Base-by-base conservation (phyloP, 768 basidiomycete genomes). In the Leccinum variicolor region DNA sequence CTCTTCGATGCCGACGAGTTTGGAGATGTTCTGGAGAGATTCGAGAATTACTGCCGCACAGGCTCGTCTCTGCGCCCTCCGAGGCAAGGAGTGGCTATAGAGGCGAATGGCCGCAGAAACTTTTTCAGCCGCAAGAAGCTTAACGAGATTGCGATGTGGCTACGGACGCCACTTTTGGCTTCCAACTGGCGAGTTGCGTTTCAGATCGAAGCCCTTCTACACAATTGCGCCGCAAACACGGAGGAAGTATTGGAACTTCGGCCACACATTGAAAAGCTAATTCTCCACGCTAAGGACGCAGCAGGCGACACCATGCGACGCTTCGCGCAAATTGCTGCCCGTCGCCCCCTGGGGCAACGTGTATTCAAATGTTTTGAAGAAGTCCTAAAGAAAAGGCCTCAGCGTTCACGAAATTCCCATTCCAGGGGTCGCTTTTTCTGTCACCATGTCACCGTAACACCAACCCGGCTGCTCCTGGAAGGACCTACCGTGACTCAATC, bases 401-500 rank as follows among this genome's bases (percentile, higher is more conserved):
- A 29, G 23, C 60, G 65, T 41, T 52, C 66, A 23, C 66, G 69
- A 45, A 14, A 51, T 51, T 55, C 75, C n/a, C 19, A 43, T 54
- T 66, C 75, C 15, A 50, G 66, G 11, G 76, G 80, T 5, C 73
- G 76, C 19, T 86, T 90, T 63, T 75, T 76, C n/a, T 92, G 88
- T 62, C 84, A 84, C 49, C 89, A 90, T 61, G 83, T 89, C 48
- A 89, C 86, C 0, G 80, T 92, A 39, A 89, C 89, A 0, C 92
- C 92, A 0, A 89, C 87, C 9, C 80, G 87, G 21, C 74, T 87
- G 55, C 72, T 90, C 11, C 71, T 93, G 8, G 90, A 92, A 73
- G 92, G 92, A 0, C 92, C 92, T 1, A 87, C 84, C 56, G 67
- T 84, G 0, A 81, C 82, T 25, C 87, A 92, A 63, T 89, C 90